phyloP scores from a whole-genome alignment of 768 basidiomycete species.

The Wakefieldia striispora region DNA sequence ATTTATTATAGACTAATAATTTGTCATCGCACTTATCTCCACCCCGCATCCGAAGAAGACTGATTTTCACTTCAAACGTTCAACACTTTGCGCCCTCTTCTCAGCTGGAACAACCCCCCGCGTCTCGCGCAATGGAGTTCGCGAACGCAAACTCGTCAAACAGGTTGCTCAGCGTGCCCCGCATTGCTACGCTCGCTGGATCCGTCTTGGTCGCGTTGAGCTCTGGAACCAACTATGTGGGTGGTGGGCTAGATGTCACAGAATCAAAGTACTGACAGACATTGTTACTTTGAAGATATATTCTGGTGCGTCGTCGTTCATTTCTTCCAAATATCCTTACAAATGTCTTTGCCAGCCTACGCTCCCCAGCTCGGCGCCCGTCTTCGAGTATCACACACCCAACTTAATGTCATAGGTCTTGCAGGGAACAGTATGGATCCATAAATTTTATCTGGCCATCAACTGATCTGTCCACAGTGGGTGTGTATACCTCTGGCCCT shows the following conservation, averaged over 20 bases:
- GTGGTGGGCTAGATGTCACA: constrained; percentile 21
- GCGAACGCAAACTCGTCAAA: constrained; percentile 18
- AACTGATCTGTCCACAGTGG: constrained; percentile 43
- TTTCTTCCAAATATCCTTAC: neutral
- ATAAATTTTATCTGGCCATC: neutral
- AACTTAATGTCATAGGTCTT: constrained; percentile 78
- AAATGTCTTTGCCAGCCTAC: constrained; percentile 52
- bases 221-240: constrained; percentile 75
- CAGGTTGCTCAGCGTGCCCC: constrained; percentile 36
- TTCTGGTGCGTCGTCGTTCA: constrained; percentile 22
- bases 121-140: constrained; percentile 6
- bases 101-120: too few species aligned
- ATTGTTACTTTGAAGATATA: constrained; percentile 20
- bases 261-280: neutral
- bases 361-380: constrained; percentile 82
- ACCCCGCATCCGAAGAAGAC: too few species aligned
- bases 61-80: too few species aligned
- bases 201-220: constrained; percentile 60
- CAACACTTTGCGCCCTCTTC: too few species aligned
- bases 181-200: constrained; percentile 49
- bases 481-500: constrained; percentile 75
- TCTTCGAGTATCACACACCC: constrained; percentile 73
- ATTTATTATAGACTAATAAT: too few species aligned
- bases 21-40: too few species aligned
- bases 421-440: constrained; percentile 64